These are phyloP conservation scores for Cadophora malorum DNA, from an alignment of 2,329 filamentous ascomycete species.

Conservation along the genomic window DNA sequence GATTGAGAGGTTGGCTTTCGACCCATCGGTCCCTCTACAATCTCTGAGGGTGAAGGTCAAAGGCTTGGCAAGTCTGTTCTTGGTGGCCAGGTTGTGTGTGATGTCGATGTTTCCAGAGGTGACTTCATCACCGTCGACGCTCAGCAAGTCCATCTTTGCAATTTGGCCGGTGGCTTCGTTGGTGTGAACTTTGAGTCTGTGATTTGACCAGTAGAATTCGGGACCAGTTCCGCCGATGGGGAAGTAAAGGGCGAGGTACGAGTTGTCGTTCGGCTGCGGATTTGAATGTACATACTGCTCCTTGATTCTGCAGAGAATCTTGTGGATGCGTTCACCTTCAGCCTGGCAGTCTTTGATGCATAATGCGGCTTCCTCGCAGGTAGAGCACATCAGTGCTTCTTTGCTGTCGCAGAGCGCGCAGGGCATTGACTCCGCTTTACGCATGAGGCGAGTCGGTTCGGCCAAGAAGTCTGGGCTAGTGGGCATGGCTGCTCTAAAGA, in stretches of 20 bases:
- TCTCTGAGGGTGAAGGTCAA: not conserved
- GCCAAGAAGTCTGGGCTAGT: not conserved
- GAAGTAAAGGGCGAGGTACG: not conserved
- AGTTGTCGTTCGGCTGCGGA: not conserved
- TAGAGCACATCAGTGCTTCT: not conserved
- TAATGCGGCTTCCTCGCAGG: not conserved
- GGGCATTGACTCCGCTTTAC: not conserved
- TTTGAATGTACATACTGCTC: not conserved
- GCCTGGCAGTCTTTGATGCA: not conserved
- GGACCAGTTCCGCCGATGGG: not conserved
- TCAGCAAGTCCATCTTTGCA: not conserved
- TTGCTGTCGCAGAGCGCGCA: slow-evolving; percentile 12
- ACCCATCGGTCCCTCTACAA: not conserved
- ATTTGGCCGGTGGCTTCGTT: not conserved
- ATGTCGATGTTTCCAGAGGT: slow-evolving; percentile 5
- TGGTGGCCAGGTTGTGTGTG: not conserved
- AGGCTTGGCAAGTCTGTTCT: not conserved
- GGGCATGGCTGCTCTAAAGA: not conserved
- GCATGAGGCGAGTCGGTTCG: not conserved
- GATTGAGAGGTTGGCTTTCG: slow-evolving; percentile 10
- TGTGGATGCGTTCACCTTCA: not conserved
- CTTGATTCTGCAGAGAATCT: not conserved
- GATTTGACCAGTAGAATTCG: not conserved
- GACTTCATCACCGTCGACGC: not conserved
- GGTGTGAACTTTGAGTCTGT: not conserved